These are phyloP conservation scores for Zangia roseola DNA, from an alignment of 768 basidiomycete genomes.

Conservation along the genomic window DNA sequence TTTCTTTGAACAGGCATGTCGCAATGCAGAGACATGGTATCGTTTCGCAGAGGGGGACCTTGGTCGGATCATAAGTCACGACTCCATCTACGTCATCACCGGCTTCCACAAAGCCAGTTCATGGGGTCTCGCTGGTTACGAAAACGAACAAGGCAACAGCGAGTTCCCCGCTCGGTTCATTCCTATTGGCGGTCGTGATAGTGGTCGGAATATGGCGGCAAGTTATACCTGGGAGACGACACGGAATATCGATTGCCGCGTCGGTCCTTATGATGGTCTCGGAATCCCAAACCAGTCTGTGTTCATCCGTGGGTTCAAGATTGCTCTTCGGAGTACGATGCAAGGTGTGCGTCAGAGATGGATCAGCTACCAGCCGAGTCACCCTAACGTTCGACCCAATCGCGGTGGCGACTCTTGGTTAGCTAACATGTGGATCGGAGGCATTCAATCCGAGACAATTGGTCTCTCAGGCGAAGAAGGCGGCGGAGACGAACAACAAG, in stretches of 20 bases:
- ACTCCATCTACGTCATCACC: slow-evolving; percentile 35
- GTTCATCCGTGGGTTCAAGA: slow-evolving; percentile 33
- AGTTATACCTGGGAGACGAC: slow-evolving; percentile 18
- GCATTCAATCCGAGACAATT: slow-evolving; percentile 15
- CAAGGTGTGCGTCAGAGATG: slow-evolving; percentile 20
- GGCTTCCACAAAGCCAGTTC: slow-evolving; percentile 25
- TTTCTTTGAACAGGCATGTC: slow-evolving; percentile 27
- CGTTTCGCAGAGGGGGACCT: slow-evolving; percentile 25
- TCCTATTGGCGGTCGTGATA: slow-evolving; percentile 2
- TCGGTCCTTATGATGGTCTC: slow-evolving; percentile 11
- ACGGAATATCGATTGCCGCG: slow-evolving; percentile 19
- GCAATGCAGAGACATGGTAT: slow-evolving; percentile 33
- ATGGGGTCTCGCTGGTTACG: slow-evolving; percentile 30
- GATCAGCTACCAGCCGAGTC: slow-evolving; percentile 6
- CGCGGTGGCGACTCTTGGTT: slow-evolving; percentile 16
- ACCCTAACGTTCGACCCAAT: background rate
- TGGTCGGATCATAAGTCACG: slow-evolving; percentile 29
- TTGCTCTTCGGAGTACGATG: slow-evolving; percentile 17
- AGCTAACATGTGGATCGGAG: slow-evolving; percentile 13
- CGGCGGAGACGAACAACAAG: background rate
- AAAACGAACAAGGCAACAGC: slow-evolving; percentile 1
- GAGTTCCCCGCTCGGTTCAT: slow-evolving; percentile 17
- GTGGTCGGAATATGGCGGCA: slow-evolving; percentile 5
- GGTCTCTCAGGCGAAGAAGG: slow-evolving; percentile 7
- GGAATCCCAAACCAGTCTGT: slow-evolving; percentile 26